Percentiles rank a stretch among this genome's conserved stretches.
These are phyloP conservation scores for Populus davidiana DNA, from an alignment of 345 rosid genomes.

Conservation along the genomic window DNA sequence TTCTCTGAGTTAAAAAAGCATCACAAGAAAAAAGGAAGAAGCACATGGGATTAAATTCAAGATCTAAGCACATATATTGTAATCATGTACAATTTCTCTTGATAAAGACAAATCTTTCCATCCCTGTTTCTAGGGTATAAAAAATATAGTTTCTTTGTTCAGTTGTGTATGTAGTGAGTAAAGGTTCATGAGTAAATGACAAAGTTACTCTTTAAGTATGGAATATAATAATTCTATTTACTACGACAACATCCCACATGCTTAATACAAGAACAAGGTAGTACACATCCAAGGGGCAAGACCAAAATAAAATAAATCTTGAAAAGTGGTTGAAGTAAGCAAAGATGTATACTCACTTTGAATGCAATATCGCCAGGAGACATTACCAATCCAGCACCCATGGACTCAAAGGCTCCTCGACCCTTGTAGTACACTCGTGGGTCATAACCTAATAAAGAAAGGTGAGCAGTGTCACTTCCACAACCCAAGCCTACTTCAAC, in stretches of 20 bases:
- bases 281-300: neutral
- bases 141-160: neutral
- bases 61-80: neutral
- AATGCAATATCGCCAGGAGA: constrained; percentile 96
- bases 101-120: neutral
- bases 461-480: constrained; percentile 99
- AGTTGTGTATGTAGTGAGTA: neutral
- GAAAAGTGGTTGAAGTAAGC: neutral
- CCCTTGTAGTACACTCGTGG: constrained; percentile 90
- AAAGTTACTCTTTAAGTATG: neutral
- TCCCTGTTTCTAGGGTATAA: neutral
- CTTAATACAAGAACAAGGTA: neutral
- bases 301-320: neutral
- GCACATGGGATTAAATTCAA: neutral
- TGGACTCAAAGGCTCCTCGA: constrained; percentile 94
- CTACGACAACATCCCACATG: neutral
- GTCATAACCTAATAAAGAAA: constrained; percentile 84
- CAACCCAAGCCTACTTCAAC: constrained; percentile 99
- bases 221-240: neutral
- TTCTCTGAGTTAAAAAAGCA: neutral
- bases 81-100: neutral
- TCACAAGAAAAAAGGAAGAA: neutral
- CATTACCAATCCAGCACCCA: constrained; percentile 98
- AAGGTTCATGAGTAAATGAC: neutral
- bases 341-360: constrained; percentile 32